Conservation (phyloP, 805 yeast genomes). For the Yamadazyma tumulicola region DNA sequence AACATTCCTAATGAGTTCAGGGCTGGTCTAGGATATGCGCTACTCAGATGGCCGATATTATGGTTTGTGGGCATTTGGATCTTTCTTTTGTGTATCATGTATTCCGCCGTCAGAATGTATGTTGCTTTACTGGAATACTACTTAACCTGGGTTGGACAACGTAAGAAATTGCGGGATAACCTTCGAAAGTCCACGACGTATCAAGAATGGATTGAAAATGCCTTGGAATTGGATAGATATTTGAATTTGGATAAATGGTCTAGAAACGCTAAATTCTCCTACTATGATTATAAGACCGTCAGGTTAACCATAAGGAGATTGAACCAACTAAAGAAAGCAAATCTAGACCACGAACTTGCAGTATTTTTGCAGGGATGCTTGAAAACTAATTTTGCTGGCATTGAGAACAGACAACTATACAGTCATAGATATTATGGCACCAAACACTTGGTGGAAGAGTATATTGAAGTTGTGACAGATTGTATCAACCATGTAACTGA, state of each 20-base stretch:
- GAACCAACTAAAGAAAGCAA: slow-evolving; percentile 26
- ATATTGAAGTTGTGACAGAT: slow-evolving; percentile 49
- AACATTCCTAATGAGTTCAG: slow-evolving; percentile 32
- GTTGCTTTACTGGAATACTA: slow-evolving; percentile 61
- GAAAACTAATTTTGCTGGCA: slow-evolving; percentile 74
- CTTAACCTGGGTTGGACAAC: slow-evolving; percentile 58
- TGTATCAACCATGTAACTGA: slow-evolving; percentile 44
- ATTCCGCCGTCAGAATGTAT: slow-evolving; percentile 52
- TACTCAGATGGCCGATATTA: slow-evolving; percentile 67
- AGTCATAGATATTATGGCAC: slow-evolving; percentile 78
- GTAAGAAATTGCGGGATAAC: slow-evolving; percentile 46
- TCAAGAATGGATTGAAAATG: slow-evolving; percentile 60
- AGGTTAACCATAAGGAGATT: slow-evolving; percentile 45
- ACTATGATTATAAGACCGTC: slow-evolving; percentile 65
- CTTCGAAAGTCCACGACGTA: slow-evolving; percentile 50
- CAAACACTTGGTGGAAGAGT: slow-evolving; percentile 53
- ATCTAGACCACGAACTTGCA: slow-evolving; percentile 45
- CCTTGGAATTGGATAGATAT: slow-evolving; percentile 52
- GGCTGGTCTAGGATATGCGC: slow-evolving; percentile 26
- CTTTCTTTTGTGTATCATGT: slow-evolving; percentile 42
- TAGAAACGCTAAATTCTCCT: slow-evolving; percentile 54
- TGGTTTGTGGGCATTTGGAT: slow-evolving; percentile 54
- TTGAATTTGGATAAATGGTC: slow-evolving; percentile 66
- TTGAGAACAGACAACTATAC: slow-evolving; percentile 66
- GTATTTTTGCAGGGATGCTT: slow-evolving; percentile 61